These are phyloP conservation scores for Kodamaea hsintzibuensis DNA, from an alignment of 805 yeast species.

Conservation along the genomic window DNA sequence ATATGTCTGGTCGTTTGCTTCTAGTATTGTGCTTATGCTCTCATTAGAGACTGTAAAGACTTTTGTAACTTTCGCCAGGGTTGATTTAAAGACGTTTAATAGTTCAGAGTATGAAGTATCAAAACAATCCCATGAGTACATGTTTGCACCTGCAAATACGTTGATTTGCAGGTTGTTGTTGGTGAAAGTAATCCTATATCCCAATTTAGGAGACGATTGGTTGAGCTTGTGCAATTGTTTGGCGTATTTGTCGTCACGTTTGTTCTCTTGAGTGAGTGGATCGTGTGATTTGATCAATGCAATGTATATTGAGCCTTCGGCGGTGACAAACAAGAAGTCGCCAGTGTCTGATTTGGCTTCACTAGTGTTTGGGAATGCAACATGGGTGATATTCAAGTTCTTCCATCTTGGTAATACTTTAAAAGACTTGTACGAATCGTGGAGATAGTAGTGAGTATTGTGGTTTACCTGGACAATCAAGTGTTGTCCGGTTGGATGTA, in stretches of 20 bases:
- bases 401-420: conserved; percentile 35
- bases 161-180: conserved; percentile 25
- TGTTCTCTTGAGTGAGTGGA: conserved; percentile 24
- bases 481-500: conserved; percentile 39
- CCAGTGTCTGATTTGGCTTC: conserved; percentile 22
- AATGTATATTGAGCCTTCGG: conserved; percentile 30
- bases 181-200: conserved; percentile 9
- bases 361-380: conserved; percentile 23
- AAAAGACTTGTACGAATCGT: conserved; percentile 30
- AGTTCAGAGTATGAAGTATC: conserved; percentile 32
- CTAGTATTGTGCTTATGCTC: conserved; percentile 10
- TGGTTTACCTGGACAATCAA: conserved; percentile 30
- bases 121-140: conserved; percentile 36
- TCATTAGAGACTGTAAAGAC: conserved; percentile 1
- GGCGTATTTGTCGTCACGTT: conserved; percentile 38
- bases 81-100: conserved; percentile 26
- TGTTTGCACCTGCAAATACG: conserved; percentile 18
- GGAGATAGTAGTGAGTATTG: conserved; percentile 30
- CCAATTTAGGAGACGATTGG: conserved; percentile 1
- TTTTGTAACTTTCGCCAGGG: conserved; percentile 13
- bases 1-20: conserved; percentile 15
- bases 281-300: conserved; percentile 31
- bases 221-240: conserved; percentile 26
- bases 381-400: conserved; percentile 23
- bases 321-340: conserved; percentile 31